phyloP scores from a whole-genome alignment of 768 basidiomycete genomes.

The Russula foetens region DNA sequence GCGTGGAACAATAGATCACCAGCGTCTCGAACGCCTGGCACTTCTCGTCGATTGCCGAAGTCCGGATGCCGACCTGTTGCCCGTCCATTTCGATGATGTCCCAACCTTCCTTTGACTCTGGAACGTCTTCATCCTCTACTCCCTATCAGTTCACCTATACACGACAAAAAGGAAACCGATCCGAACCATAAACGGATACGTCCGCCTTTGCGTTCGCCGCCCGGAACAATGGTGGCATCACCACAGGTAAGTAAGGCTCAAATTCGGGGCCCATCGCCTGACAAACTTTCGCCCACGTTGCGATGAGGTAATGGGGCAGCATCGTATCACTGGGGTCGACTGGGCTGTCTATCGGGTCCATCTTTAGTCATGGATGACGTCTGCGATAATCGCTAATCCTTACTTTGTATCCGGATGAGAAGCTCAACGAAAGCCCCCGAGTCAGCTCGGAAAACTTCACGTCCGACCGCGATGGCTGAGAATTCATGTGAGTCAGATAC shows the following conservation, averaged over 20 bases:
- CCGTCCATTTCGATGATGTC: slow-evolving; percentile 75
- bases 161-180: neutral
- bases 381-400: slow-evolving; percentile 16
- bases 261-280: slow-evolving; percentile 81
- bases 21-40: slow-evolving; percentile 86
- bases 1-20: slow-evolving; percentile 67
- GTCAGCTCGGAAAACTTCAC: slow-evolving; percentile 70
- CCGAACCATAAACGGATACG: slow-evolving; percentile 60
- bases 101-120: slow-evolving; percentile 64
- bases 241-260: slow-evolving; percentile 76
- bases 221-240: slow-evolving; percentile 71
- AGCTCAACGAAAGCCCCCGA: slow-evolving; percentile 62
- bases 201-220: slow-evolving; percentile 78
- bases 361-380: neutral
- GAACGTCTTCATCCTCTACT: slow-evolving; percentile 46
- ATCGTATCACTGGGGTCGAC: slow-evolving; percentile 66
- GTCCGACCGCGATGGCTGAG: slow-evolving; percentile 78
- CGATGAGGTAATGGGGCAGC: slow-evolving; percentile 65
- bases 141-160: neutral
- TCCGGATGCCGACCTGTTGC: slow-evolving; percentile 67
- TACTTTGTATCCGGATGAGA: slow-evolving; percentile 73
- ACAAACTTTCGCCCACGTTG: slow-evolving; percentile 86
- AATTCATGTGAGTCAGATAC: neutral
- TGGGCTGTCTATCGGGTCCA: slow-evolving; percentile 44
- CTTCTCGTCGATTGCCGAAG: slow-evolving; percentile 77